Percentiles rank a stretch among this genome's conserved stretches.
Evolutionary conservation across 371 early-diverging fungal species (phyloP).

Genomic region (Syncephalastrum racemosum): DNA sequence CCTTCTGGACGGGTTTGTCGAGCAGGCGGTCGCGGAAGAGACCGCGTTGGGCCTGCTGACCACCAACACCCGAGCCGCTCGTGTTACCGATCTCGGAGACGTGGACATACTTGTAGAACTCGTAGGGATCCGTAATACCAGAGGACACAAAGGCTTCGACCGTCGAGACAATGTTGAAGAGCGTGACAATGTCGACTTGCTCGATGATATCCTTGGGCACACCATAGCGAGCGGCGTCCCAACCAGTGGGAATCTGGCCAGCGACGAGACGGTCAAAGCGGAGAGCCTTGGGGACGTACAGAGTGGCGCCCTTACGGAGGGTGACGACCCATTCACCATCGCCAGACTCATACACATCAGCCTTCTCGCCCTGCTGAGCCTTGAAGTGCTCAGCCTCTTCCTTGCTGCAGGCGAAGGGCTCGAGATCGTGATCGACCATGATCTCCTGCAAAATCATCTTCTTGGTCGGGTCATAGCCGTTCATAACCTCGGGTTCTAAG

Average conservation of each 20-base stretch:
- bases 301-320: constrained; percentile 84
- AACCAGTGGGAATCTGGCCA: constrained; percentile 95
- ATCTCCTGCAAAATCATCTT: constrained; percentile 92
- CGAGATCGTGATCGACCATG: constrained; percentile 88
- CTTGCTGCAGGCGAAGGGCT: constrained; percentile 86
- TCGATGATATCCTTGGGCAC: constrained; percentile 90
- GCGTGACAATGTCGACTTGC: constrained; percentile 91
- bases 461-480: constrained; percentile 90
- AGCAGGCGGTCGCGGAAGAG: constrained; percentile 79
- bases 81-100: constrained; percentile 93
- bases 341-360: constrained; percentile 74
- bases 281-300: constrained; percentile 94
- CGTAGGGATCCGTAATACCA: constrained; percentile 97
- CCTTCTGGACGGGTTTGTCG: constrained; percentile 90
- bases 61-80: constrained; percentile 88
- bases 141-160: constrained; percentile 91
- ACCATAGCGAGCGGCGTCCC: constrained; percentile 92
- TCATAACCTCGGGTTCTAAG: constrained; percentile 79
- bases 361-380: constrained; percentile 82
- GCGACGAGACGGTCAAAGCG: constrained; percentile 93
- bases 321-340: constrained; percentile 77
- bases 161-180: constrained; percentile 88
- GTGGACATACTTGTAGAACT: constrained; percentile 96
- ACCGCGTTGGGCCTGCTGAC: constrained; percentile 76
- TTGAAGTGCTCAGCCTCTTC: constrained; percentile 94